Conservation (phyloP, 805 yeast species). For the Sporopachydermia quercuum region DNA sequence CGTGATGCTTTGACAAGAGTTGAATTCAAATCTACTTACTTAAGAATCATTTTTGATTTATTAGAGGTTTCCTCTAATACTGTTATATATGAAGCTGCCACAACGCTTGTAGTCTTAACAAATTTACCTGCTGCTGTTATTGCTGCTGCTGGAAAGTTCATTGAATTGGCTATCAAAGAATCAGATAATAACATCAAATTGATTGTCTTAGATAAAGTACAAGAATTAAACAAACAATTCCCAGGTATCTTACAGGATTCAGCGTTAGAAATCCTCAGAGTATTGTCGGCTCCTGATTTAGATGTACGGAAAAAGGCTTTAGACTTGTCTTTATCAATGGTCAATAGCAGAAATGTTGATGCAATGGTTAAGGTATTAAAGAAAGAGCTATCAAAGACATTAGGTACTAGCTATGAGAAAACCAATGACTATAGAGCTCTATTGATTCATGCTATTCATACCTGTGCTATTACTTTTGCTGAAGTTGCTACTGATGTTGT, state of each 20-base stretch:
- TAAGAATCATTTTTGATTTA: constrained; percentile 56
- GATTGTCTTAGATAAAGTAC: constrained; percentile 77
- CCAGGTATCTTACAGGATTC: constrained; percentile 78
- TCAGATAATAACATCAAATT: constrained; percentile 92
- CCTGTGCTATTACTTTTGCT: constrained; percentile 72
- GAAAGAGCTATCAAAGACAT: constrained; percentile 73
- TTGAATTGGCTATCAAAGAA: constrained; percentile 80
- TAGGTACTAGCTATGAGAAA: constrained; percentile 59
- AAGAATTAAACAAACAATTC: constrained; percentile 53
- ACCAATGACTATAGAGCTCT: constrained; percentile 77
- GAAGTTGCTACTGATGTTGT: constrained; percentile 90
- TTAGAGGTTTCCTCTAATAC: constrained; percentile 53
- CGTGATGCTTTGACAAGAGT: constrained; percentile 57
- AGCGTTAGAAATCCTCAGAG: constrained; percentile 73
- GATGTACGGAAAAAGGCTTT: constrained; percentile 86
- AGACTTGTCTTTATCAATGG: constrained; percentile 65
- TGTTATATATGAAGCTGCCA: constrained; percentile 86
- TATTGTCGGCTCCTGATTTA: constrained; percentile 74
- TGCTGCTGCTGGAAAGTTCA: constrained; percentile 72
- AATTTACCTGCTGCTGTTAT: constrained; percentile 50
- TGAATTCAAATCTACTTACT: constrained; percentile 53
- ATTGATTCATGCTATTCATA: constrained; percentile 76
- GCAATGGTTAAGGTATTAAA: constrained; percentile 84
- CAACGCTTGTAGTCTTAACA: constrained; percentile 47
- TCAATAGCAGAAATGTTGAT: constrained; percentile 80